Evolutionary conservation across 2,329 filamentous ascomycete species (phyloP).

Genomic region (Fusarium falciforme): DNA sequence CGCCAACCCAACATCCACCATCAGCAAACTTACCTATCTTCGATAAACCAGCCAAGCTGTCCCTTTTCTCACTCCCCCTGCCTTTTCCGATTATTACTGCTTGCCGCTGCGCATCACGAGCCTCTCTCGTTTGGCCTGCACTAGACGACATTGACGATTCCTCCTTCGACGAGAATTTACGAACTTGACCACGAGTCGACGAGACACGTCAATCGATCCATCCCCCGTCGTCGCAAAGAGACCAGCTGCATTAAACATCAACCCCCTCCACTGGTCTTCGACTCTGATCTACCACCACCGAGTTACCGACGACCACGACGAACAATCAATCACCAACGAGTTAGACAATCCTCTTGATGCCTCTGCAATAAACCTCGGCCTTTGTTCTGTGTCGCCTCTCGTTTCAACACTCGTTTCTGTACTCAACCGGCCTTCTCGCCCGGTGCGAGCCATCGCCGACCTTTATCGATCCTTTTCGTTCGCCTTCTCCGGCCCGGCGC

Average conservation of each 20-base stretch:
- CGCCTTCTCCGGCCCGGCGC: slow-evolving; percentile 19
- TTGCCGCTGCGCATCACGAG: slow-evolving; percentile 36
- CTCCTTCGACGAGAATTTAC: slow-evolving; percentile 17
- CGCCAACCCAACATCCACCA: slow-evolving; percentile 27
- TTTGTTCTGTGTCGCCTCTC: not conserved
- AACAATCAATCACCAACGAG: not conserved
- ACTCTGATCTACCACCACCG: slow-evolving; percentile 9
- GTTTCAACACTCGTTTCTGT: slow-evolving; percentile 29
- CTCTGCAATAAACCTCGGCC: slow-evolving; percentile 30
- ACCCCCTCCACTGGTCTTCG: slow-evolving; percentile 13
- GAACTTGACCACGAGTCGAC: slow-evolving; percentile 25
- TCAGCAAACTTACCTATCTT: slow-evolving; percentile 32
- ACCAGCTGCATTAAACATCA: slow-evolving; percentile 4
- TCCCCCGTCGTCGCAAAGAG: slow-evolving; percentile 25
- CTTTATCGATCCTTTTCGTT: slow-evolving; percentile 16
- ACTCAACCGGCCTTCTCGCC: slow-evolving; percentile 33
- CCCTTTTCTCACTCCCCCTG: slow-evolving; percentile 36
- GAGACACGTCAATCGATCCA: slow-evolving; percentile 27
- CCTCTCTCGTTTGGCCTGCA: slow-evolving; percentile 27
- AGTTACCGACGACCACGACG: slow-evolving; percentile 7
- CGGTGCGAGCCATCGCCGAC: slow-evolving; percentile 40
- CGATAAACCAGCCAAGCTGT: slow-evolving; percentile 44
- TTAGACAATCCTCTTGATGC: slow-evolving; percentile 33
- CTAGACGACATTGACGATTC: slow-evolving; percentile 18
- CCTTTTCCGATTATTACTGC: slow-evolving; percentile 23